A percentile compares a stretch with the other conserved stretches of the same genome.
Evolutionary conservation across 345 rosid genomes (phyloP).

Genomic region (Lumnitzera racemosa): DNA sequence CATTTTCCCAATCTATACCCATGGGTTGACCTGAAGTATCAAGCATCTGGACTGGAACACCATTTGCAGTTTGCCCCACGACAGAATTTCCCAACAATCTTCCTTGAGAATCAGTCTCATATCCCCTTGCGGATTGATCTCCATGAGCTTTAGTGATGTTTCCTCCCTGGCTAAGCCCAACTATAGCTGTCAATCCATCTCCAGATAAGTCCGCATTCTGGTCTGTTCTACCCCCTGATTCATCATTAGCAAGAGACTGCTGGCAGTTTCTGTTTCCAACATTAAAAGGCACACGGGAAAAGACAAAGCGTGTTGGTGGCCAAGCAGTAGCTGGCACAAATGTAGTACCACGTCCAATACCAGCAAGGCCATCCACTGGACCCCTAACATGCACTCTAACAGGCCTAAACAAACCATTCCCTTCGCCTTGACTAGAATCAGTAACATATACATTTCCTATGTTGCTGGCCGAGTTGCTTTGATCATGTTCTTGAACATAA

Average conservation of each 20-base stretch:
- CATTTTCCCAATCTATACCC: constrained; percentile 74
- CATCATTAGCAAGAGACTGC: constrained; percentile 75
- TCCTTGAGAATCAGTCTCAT: constrained; percentile 36
- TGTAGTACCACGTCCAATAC: constrained; percentile 81
- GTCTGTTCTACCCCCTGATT: constrained; percentile 68
- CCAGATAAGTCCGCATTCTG: constrained; percentile 69
- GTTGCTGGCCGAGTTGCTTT: constrained; percentile 40
- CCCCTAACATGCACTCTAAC: constrained; percentile 89
- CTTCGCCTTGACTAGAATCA: constrained; percentile 66
- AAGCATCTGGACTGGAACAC: constrained; percentile 49
- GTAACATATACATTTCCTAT: constrained; percentile 59
- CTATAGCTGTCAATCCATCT: constrained; percentile 88
- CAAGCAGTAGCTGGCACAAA: constrained; percentile 73
- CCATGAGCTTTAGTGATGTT: constrained; percentile 36
- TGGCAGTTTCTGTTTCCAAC: constrained; percentile 70
- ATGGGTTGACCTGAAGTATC: constrained; percentile 54
- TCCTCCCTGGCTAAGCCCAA: constrained; percentile 79
- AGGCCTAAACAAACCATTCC: constrained; percentile 69
- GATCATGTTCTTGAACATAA: constrained; percentile 72
- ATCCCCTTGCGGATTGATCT: constrained; percentile 50
- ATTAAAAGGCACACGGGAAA: constrained; percentile 84
- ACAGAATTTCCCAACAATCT: constrained; percentile 38
- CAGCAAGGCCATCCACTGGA: constrained; percentile 92
- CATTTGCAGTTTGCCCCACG: constrained; percentile 38
- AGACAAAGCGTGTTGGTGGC: constrained; percentile 89